These are phyloP conservation scores for Aegilops tauschii DNA, from an alignment of 176 grass and related monocot genomes.

Conservation along the genomic window DNA sequence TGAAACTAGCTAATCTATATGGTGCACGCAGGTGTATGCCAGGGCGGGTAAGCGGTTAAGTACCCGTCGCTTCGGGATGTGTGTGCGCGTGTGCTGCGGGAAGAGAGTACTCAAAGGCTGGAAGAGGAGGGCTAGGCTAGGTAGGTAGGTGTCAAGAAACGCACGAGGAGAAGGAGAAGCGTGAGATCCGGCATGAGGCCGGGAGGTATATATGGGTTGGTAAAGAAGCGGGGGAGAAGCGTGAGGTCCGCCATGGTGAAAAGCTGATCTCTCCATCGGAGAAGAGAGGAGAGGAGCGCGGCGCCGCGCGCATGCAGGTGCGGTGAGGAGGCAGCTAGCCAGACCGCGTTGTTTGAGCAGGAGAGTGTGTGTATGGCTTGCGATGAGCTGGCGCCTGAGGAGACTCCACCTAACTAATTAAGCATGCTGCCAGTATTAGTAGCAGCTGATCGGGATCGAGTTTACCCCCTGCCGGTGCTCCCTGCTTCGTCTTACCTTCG, in stretches of 20 bases:
- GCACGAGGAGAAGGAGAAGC: not conserved
- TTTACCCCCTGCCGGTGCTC: not conserved
- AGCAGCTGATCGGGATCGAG: not conserved
- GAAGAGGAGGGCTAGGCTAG: not conserved
- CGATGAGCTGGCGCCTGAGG: slow-evolving; percentile 55
- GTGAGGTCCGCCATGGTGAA: slow-evolving; percentile 52
- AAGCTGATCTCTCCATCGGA: not conserved
- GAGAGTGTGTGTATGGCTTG: slow-evolving; percentile 34
- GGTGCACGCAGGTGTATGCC: slow-evolving; percentile 1
- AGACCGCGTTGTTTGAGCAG: slow-evolving; percentile 62
- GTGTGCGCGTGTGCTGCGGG: not conserved
- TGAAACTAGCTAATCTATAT: slow-evolving; percentile 32
- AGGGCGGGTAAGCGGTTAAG: not conserved
- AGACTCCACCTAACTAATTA: slow-evolving; percentile 22
- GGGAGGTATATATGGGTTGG: slow-evolving; percentile 48
- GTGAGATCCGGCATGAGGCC: not conserved
- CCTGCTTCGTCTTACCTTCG: slow-evolving; percentile 47
- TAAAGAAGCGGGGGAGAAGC: slow-evolving; percentile 53
- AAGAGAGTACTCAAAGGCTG: not conserved
- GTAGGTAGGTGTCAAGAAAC: slow-evolving; percentile 31
- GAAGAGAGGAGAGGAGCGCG: not conserved
- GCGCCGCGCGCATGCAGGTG: not conserved
- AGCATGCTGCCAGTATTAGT: not conserved
- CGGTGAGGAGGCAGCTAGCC: not conserved
- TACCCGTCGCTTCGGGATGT: not conserved